These are phyloP conservation scores for Zoysia japonica DNA, from an alignment of 176 grass and related monocot genomes.

Conservation along the genomic window DNA sequence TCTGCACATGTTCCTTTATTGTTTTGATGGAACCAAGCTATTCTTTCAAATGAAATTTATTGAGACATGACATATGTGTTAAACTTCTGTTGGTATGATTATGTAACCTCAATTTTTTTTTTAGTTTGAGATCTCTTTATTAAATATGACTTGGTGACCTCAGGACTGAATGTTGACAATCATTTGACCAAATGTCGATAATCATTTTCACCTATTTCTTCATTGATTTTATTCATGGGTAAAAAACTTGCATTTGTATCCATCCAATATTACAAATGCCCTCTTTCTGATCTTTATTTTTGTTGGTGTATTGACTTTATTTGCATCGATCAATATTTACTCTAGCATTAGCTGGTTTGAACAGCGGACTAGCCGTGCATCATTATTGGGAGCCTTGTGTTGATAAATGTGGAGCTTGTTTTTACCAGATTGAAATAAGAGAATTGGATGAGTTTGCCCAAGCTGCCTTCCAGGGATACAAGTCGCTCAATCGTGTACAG, in stretches of 20 bases:
- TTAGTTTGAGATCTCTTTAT: conserved; percentile 17
- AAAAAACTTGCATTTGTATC: conserved; percentile 15
- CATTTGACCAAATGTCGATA: not conserved
- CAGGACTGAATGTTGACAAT: conserved; percentile 12
- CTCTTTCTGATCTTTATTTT: conserved; percentile 20
- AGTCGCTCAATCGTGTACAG: conserved; percentile 90
- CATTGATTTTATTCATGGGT: conserved; percentile 31
- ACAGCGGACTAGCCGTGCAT: not conserved
- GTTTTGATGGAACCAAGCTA: not conserved
- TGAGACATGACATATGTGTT: conserved; percentile 25
- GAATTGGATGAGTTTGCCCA: conserved; percentile 90
- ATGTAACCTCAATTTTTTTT: conserved; percentile 15
- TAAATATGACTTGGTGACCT: not conserved
- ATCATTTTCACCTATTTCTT: conserved; percentile 17
- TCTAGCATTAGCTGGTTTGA: conserved; percentile 32
- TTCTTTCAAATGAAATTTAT: conserved; percentile 18
- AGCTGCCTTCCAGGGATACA: conserved; percentile 93
- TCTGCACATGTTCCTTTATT: conserved; percentile 3
- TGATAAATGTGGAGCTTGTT: conserved; percentile 31
- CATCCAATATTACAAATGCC: conserved; percentile 19
- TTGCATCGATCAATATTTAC: conserved; percentile 16
- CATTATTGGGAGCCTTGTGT: conserved; percentile 4
- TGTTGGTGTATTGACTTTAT: conserved; percentile 4
- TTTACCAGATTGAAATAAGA: conserved; percentile 84
- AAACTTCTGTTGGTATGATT: conserved; percentile 18